Base-by-base conservation (phyloP, 495 filamentous ascomycete species). In the Chaetomium fimeti region DNA sequence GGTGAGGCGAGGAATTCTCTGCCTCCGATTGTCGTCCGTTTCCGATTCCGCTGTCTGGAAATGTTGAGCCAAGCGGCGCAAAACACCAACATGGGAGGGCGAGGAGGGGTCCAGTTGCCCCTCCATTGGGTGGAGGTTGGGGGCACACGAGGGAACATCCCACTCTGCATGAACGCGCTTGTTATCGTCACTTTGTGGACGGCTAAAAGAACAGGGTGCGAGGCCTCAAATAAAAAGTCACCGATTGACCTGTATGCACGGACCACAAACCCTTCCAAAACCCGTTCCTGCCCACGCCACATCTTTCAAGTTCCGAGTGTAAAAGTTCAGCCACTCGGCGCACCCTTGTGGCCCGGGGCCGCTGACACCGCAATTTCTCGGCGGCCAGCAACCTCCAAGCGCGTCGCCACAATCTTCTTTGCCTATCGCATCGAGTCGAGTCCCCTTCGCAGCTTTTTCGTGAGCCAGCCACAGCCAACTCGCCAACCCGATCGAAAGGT, bases 401-500 rank as follows among this genome's bases (percentile, higher is more conserved):
- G 32, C 43, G 43, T 47, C 43, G 15, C n/a, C 43, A 18, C 5
- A 9, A 20, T 5, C 43, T 20, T n/a, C n/a, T n/a, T n/a, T 18
- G 16, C 11, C 25, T 9, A 48, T 3, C 15, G 2, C 40, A 36
- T 20, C 27, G 5, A 4, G 42, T 4, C 8, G n/a, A 36, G 20
- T 22, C 9, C 11, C 7, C 45, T n/a, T 51, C 29, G 16, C 62
- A 53, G 32, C 52, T 63, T 57, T 36, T 58, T 51, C 60, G 68
- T 72, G 68, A 72, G 71, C 67, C 68, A 69, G 54, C 48, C 32
- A 36, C 32, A 36, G 32, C 32, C 32, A 36, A 36, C 32, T 36
- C 32, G 8, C 32, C 62, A 65, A 68, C 66, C 64, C 63, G 62
- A 63, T 60, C 55, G 56, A 63, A 60, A 64, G 61, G 64, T 65